phyloP scores from a whole-genome alignment of 768 basidiomycete genomes.

The Boletus edulis region DNA sequence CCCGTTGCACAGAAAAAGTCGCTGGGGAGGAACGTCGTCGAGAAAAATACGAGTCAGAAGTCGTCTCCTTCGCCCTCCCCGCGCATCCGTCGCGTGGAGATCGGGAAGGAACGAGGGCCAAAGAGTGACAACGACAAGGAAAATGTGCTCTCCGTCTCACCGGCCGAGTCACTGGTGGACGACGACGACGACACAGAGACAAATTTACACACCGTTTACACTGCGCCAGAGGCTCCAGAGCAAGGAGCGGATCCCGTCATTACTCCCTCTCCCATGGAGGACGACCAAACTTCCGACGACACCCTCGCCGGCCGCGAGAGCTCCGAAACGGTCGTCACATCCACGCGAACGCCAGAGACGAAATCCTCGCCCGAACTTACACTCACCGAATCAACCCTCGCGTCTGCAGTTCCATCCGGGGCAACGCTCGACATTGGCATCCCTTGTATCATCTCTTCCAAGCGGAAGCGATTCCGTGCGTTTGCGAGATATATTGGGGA shows the following conservation, averaged over 20 bases:
- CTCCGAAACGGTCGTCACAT: conserved; percentile 27
- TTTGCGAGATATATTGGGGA: conserved; percentile 88
- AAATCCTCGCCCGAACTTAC: conserved; percentile 16
- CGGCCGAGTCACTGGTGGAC: conserved; percentile 32
- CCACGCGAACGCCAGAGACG: conserved; percentile 16
- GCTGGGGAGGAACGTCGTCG: conserved; percentile 8
- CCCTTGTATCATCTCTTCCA: conserved; percentile 85
- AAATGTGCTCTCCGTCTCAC: conserved; percentile 13
- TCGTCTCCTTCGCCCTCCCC: conserved; percentile 15
- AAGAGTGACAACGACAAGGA: conserved; percentile 29
- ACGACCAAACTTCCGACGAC: conserved; percentile 14
- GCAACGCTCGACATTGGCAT: conserved; percentile 84
- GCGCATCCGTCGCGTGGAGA: conserved; percentile 15
- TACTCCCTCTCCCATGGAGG: conserved; percentile 11
- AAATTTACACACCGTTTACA: conserved; percentile 19
- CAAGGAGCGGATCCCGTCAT: conserved; percentile 5
- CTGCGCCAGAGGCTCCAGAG: conserved; percentile 15
- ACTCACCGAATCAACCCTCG: conserved; percentile 26
- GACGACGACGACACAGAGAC: conserved; percentile 38
- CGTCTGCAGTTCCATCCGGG: conserved; percentile 37
- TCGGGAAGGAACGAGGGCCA: conserved; percentile 35
- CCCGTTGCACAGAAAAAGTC: conserved; percentile 21
- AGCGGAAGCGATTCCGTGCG: conserved; percentile 81
- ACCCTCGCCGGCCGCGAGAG: conserved; percentile 25
- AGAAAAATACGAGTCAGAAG: conserved; percentile 16